Evolutionary conservation across 306 rosid genomes (phyloP).

Genomic region (Gastrolobium villosum): DNA sequence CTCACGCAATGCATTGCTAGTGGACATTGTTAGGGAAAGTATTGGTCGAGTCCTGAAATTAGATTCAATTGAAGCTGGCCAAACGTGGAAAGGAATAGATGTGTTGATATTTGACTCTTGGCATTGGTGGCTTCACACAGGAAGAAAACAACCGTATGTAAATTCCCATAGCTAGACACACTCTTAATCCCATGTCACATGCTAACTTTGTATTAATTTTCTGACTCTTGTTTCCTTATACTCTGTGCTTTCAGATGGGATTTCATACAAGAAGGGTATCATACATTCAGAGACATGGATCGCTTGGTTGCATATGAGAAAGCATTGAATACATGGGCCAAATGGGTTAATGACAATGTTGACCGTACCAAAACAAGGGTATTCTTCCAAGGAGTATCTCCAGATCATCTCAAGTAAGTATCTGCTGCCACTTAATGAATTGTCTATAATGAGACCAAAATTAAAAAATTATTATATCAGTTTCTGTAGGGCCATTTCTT

Average conservation of each 20-base stretch:
- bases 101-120: conserved; percentile 63
- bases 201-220: background rate
- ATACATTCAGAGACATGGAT: conserved; percentile 60
- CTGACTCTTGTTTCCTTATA: background rate
- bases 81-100: conserved; percentile 54
- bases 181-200: background rate
- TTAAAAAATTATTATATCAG: background rate
- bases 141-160: conserved; percentile 62
- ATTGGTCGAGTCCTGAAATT: conserved; percentile 56
- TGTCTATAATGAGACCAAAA: background rate
- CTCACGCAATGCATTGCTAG: conserved; percentile 57
- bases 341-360: conserved; percentile 67
- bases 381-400: conserved; percentile 86
- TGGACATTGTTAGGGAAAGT: conserved; percentile 46
- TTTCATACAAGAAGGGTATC: conserved; percentile 60
- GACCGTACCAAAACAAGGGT: conserved; percentile 60
- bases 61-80: conserved; percentile 50
- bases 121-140: conserved; percentile 77
- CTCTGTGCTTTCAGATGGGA: conserved; percentile 69
- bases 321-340: conserved; percentile 81
- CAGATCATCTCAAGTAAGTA: conserved; percentile 71
- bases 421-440: background rate
- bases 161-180: background rate
- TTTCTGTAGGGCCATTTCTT: background rate
- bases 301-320: conserved; percentile 78